Evolutionary conservation across 306 rosid species (phyloP), one percentile per base, ranked within the genome.

Genomic region (Amphicarpaea edgeworthii): DNA sequence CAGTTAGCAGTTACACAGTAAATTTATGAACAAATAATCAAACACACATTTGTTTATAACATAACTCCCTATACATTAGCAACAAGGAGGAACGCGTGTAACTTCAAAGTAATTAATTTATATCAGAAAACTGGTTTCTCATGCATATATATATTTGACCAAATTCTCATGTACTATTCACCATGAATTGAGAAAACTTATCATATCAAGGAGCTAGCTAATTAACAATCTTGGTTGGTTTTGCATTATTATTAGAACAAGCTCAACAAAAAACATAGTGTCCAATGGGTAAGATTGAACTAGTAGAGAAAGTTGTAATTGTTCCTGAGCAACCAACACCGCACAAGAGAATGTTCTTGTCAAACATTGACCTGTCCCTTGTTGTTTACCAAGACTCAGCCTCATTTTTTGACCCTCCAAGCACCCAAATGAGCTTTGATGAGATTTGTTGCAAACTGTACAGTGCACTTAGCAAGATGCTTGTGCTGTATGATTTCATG

Each of bases 381-480:
- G 90, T 87, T 24, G 89, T 84, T 60, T 83, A 84, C 79, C 88
- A 79, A 60, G 86, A 89, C 10, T 79, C 89, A 32, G 80, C 83
- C 7, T 85, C 87, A 9, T 89, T 87, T 70, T 87, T 89, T 62
- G 87, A 85, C 42, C 85, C 85, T 55, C 86, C 87, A 68, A 80
- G 57, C 11, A 66, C 4, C 49, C 58, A 64, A 66, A 84, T 82
- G 72, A 62, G 60, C 28, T 86, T 79, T 34, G 34, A 69, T 42
- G 87, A 89, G 74, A 81, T 78, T 49, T 83, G 72, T 28, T 15
- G 26, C 42, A 77, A 71, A n/a, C n/a, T 89, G 21, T 79, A 59
- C 34, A 1, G 0, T 6, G 87, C 88, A 38, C 47, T 87, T 21
- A 7, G 80, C 5, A 43, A 68, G 47, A 50, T 85, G 72, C 82